Evolutionary conservation across 495 filamentous ascomycete genomes (phyloP).

Genomic region (Aspergillus hancockii): DNA sequence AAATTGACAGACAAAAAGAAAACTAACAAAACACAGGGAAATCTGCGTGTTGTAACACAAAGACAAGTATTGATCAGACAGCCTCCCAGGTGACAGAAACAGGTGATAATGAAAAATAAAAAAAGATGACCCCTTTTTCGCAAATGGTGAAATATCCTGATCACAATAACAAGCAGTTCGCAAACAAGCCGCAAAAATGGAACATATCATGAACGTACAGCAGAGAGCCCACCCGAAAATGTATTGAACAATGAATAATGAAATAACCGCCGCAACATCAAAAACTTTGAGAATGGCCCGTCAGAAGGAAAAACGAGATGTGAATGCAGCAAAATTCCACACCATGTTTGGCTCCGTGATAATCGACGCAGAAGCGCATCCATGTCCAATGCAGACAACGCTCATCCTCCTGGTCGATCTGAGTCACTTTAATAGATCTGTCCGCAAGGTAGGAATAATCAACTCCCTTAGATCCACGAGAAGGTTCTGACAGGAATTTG

Average conservation of each 20-base stretch:
- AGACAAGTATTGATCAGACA: conserved; percentile 47
- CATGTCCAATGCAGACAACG: conserved; percentile 8
- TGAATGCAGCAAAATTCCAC: conserved; percentile 24
- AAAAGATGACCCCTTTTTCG: conserved; percentile 25
- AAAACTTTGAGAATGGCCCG: conserved; percentile 16
- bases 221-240: conserved; percentile 37
- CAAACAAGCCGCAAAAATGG: conserved; percentile 12
- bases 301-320: conserved; percentile 8
- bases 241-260: conserved; percentile 23
- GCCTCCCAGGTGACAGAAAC: conserved; percentile 36
- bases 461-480: neutral
- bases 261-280: conserved; percentile 29
- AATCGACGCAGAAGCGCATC: conserved; percentile 24
- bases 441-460: neutral
- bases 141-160: conserved; percentile 19
- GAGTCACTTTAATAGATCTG: neutral
- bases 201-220: conserved; percentile 22
- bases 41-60: conserved; percentile 19
- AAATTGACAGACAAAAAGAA: conserved; percentile 6
- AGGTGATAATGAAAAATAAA: conserved; percentile 12
- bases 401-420: conserved; percentile 7
- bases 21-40: conserved; percentile 9
- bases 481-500: neutral
- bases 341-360: conserved; percentile 28
- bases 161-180: conserved; percentile 12